phyloP scores from a whole-genome alignment of 2,329 filamentous ascomycete species.

The Alternaria sp. region DNA sequence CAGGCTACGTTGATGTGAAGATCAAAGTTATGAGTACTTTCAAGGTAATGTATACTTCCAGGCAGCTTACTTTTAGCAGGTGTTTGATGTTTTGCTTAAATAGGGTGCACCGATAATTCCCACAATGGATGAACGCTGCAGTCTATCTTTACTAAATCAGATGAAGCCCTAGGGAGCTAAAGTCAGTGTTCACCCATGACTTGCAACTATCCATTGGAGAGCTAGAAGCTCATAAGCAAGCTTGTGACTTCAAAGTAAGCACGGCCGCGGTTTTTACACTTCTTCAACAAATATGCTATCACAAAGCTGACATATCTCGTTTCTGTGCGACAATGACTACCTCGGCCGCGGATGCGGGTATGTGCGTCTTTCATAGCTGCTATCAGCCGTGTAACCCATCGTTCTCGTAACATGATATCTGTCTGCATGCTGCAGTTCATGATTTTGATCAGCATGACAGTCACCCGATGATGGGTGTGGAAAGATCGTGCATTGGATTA shows the following conservation, averaged over 20 bases:
- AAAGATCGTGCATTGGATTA: not conserved
- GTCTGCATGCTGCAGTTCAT: not conserved
- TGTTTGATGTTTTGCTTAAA: not conserved
- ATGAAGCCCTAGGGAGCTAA: not conserved
- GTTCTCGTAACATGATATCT: not conserved
- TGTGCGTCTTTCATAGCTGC: not conserved
- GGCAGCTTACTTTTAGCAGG: rapidly evolving
- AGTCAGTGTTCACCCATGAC: not conserved
- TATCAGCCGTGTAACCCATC: not conserved
- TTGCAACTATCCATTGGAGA: not conserved
- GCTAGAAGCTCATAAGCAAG: not conserved
- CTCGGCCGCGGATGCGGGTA: not conserved
- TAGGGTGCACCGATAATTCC: not conserved
- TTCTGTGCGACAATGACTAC: not conserved
- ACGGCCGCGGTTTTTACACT: not conserved
- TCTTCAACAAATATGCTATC: not conserved
- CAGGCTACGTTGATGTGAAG: not conserved
- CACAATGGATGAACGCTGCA: not conserved
- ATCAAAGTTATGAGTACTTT: not conserved
- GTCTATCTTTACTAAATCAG: not conserved
- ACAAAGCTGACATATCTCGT: not conserved
- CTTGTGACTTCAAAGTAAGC: not conserved
- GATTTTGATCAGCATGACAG: not conserved
- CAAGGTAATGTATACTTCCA: not conserved
- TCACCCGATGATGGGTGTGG: not conserved